Base-by-base conservation (phyloP, 1,284 basidiomycete species). In the Ustilago bromivora region DNA sequence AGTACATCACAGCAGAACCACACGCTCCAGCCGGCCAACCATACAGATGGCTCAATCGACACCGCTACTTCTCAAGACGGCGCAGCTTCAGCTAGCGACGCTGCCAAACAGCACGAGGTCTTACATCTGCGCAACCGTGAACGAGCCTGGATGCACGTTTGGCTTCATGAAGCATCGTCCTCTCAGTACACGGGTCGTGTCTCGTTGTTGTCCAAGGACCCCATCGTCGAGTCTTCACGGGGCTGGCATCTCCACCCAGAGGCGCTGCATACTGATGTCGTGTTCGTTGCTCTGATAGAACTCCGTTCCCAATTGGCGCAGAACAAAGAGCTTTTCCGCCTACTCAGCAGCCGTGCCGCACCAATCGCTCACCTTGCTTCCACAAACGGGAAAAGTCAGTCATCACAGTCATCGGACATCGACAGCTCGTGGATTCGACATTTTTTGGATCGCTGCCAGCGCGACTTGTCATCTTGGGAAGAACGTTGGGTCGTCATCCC, bases 101-200 rank as follows among this genome's bases (percentile, higher is more conserved):
- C 17, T 4, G 28, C 52, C 11, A 57, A 68, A 19, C 57, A 56
- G 52, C 47, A 61, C 9, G 62, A 69, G 12, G 35, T 61, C n/a
- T 65, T 57, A 58, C 59, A 71, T 28, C 70, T 63, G 36, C 61
- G 69, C 41, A 71, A 71, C 23, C 60, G 60, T n/a, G 66, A 74
- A 43, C 28, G 71, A n/a, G 71, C 71, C 1, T 76, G 74, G 74
- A 76, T 76, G 69, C 69, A 76, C 52, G 57, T 76, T 32, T 76
- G 74, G 74, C 71, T 76, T 28, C 74, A 76, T 55, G 74, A 76
- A 43, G 69, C 70, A 12, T 76, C 74, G 9, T 66, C 66, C 4
- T 71, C 74, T 2, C 70, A 76, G 38, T 71, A 76, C 54, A 76
- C 74, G 1, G 74, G 74, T 49, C 68, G 74, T 13, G 59, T 66